Evolutionary conservation across 2,329 filamentous ascomycete species (phyloP).

Genomic region (Exophiala sp.): DNA sequence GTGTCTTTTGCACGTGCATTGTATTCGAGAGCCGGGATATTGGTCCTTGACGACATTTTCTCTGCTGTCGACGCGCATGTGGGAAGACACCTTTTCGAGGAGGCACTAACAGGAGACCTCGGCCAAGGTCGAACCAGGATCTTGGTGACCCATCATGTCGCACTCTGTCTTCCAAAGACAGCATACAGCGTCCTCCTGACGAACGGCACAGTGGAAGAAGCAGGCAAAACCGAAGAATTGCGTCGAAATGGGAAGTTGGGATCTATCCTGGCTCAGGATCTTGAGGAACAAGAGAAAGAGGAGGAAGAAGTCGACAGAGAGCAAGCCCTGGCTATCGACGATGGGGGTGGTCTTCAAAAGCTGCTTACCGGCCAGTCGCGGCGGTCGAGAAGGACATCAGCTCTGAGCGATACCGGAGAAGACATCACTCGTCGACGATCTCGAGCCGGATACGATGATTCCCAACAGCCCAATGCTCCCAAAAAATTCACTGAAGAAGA

Average conservation of each 20-base stretch:
- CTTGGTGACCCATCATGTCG: constrained; percentile 73
- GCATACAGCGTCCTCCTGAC: constrained; percentile 70
- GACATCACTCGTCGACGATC: constrained; percentile 17
- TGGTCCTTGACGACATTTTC: constrained; percentile 79
- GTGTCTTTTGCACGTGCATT: constrained; percentile 72
- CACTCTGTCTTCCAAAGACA: constrained; percentile 62
- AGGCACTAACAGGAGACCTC: constrained; percentile 66
- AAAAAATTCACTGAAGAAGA: constrained; percentile 75
- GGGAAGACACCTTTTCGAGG: constrained; percentile 70
- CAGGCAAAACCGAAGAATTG: constrained; percentile 59
- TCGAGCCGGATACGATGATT: constrained; percentile 19
- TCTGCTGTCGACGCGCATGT: constrained; percentile 75
- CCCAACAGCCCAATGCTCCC: constrained; percentile 40
- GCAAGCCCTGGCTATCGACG: constrained; percentile 31
- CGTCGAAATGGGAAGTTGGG: constrained; percentile 38
- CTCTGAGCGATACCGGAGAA: constrained; percentile 13
- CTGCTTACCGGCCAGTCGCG: constrained; percentile 32
- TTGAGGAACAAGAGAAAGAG: constrained; percentile 46
- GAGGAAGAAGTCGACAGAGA: constrained; percentile 34
- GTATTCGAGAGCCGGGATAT: constrained; percentile 69
- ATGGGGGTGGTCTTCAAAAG: constrained; percentile 45
- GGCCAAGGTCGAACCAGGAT: constrained; percentile 66
- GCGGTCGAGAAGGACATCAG: constrained; percentile 18
- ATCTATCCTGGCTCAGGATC: constrained; percentile 37
- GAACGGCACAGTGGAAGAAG: constrained; percentile 59